These are phyloP conservation scores for Auricularia sp. DNA, from an alignment of 768 basidiomycete species.

Conservation along the genomic window DNA sequence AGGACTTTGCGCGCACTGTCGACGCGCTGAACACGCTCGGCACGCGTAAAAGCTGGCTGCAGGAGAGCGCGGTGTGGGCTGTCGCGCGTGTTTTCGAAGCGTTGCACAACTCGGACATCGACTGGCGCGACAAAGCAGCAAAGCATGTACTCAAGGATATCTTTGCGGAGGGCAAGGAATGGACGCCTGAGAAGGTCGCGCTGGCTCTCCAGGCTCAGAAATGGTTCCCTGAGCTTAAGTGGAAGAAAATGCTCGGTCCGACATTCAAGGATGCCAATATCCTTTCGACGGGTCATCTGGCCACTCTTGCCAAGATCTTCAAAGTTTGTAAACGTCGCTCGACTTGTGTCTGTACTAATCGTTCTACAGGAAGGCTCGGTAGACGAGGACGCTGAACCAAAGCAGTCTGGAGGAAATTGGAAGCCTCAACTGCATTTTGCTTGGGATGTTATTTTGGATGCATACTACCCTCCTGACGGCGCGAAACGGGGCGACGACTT, in stretches of 20 bases:
- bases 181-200: conserved; percentile 88
- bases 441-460: conserved; percentile 77
- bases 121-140: conserved; percentile 64
- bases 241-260: conserved; percentile 55
- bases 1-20: conserved; percentile 50
- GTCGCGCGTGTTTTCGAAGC: conserved; percentile 54
- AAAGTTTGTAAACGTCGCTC: conserved; percentile 40
- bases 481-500: conserved; percentile 22
- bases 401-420: conserved; percentile 50
- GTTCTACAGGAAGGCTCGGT: conserved; percentile 28
- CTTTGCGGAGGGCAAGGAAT: conserved; percentile 44
- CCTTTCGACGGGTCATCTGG: conserved; percentile 63
- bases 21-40: conserved; percentile 56
- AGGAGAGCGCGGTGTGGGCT: conserved; percentile 86
- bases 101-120: conserved; percentile 43
- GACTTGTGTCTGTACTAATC: neutral
- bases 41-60: conserved; percentile 79
- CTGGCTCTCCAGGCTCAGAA: conserved; percentile 62
- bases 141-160: conserved; percentile 38
- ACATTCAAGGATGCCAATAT: conserved; percentile 68
- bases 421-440: conserved; percentile 87
- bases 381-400: conserved; percentile 49
- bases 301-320: conserved; percentile 60
- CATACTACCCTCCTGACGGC: conserved; percentile 39
- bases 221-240: conserved; percentile 49